Conservation (phyloP, 2,329 filamentous ascomycete genomes). For the Dryadomyces sulphureus region DNA sequence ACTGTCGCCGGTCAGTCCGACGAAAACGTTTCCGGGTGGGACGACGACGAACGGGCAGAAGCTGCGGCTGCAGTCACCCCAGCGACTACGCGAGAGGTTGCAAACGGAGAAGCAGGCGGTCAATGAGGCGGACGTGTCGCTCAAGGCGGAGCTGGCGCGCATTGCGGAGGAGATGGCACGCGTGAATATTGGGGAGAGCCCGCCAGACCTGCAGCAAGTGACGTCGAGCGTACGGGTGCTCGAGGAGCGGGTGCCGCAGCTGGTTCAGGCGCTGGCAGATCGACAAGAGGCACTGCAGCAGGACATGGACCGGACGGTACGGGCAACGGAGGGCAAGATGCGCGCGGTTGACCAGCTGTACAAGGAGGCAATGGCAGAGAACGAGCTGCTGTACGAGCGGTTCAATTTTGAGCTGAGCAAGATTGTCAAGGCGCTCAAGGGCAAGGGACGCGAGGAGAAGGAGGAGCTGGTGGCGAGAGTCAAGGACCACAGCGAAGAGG, state of each 20-base stretch:
- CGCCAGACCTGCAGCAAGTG: conserved; percentile 22
- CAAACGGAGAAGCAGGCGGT: conserved; percentile 67
- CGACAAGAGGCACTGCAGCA: conserved; percentile 49
- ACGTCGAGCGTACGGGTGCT: conserved; percentile 47
- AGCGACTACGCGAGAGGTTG: conserved; percentile 71
- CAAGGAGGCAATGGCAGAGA: conserved; percentile 76
- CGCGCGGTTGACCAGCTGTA: conserved; percentile 79
- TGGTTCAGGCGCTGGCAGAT: conserved; percentile 43
- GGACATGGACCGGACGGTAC: conserved; percentile 58
- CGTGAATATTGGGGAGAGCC: conserved; percentile 20
- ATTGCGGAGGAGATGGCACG: conserved; percentile 68
- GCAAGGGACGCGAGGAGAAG: conserved; percentile 60
- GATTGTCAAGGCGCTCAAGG: conserved; percentile 61
- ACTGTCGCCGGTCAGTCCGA: conserved; percentile 20
- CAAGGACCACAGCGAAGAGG: conserved; percentile 63
- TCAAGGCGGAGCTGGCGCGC: conserved; percentile 63
- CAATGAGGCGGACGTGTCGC: conserved; percentile 49
- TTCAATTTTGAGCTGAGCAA: conserved; percentile 86
- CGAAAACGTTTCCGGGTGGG: conserved; percentile 23
- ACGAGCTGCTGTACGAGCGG: conserved; percentile 79
- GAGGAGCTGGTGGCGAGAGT: conserved; percentile 61
- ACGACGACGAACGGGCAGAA: conserved; percentile 24
- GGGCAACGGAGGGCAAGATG: conserved; percentile 62
- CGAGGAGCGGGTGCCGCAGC: conserved; percentile 48
- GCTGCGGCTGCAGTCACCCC: conserved; percentile 54